A percentile compares a stretch with the other conserved stretches of the same genome.
phyloP scores from a whole-genome alignment of 2,329 filamentous ascomycete species.

The Penicillium occitanis region DNA sequence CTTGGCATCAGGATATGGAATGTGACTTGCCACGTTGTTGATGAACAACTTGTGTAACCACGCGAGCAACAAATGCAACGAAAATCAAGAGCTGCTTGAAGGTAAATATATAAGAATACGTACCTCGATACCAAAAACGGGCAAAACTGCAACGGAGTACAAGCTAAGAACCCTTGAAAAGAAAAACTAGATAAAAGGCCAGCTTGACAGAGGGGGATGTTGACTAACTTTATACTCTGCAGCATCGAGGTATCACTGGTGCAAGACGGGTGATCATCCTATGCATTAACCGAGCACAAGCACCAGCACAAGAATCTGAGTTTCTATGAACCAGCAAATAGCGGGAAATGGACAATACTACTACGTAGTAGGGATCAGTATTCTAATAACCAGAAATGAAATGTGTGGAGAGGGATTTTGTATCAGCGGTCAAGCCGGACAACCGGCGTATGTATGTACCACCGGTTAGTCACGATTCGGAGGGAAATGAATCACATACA shows the following conservation, averaged over 20 bases:
- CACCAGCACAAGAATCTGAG: neutral
- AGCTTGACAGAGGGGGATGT: neutral
- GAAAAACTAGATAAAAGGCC: neutral
- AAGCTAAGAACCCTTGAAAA: neutral
- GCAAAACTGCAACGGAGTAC: no score
- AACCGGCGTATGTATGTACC: neutral
- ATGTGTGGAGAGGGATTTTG: neutral
- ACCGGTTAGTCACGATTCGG: neutral
- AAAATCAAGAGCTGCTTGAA: neutral
- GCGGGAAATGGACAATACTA: neutral
- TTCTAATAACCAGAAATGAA: neutral
- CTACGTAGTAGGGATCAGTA: neutral
- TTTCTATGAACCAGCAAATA: neutral
- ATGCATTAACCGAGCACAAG: slow-evolving; percentile 10
- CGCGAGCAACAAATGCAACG: slow-evolving; percentile 4
- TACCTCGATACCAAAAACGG: neutral
- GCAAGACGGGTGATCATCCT: neutral
- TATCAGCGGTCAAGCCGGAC: slow-evolving; percentile 6
- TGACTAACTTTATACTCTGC: slow-evolving; percentile 4
- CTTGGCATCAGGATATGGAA: slow-evolving; percentile 13
- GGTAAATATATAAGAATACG: neutral
- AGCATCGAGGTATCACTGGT: neutral
- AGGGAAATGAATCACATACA: neutral
- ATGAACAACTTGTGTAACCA: slow-evolving; percentile 2
- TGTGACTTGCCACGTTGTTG: slow-evolving; percentile 15